These are phyloP conservation scores for Chytriomyces hyalinus DNA, from an alignment of 192 early-diverging fungal species.

Conservation along the genomic window DNA sequence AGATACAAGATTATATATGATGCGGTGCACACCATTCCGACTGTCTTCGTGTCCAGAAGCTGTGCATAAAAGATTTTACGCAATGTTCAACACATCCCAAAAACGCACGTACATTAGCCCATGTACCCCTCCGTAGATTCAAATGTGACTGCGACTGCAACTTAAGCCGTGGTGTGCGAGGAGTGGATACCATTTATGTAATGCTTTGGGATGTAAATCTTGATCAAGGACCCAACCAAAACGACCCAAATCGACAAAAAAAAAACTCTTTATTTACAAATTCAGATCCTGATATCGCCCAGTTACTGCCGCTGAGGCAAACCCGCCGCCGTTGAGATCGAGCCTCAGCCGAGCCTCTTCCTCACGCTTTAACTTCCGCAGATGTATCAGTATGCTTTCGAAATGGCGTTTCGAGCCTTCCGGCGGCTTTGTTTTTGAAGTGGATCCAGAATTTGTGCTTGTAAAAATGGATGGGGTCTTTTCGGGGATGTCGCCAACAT, in stretches of 20 bases:
- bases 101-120: conserved; percentile 8
- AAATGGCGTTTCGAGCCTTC: background rate
- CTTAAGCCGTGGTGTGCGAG: too few species aligned
- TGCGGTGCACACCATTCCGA: conserved; percentile 40
- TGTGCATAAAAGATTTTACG: conserved; percentile 6
- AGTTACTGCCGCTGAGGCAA: background rate
- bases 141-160: too few species aligned
- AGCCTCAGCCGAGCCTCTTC: background rate
- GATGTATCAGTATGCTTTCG: conserved; percentile 10
- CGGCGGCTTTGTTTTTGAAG: background rate
- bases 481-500: too few species aligned
- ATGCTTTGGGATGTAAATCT: too few species aligned
- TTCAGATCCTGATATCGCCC: background rate
- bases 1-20: background rate
- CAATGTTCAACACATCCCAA: background rate
- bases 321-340: background rate
- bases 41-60: conserved; percentile 52
- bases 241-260: too few species aligned
- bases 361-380: conserved; percentile 5
- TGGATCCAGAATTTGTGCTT: background rate
- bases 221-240: too few species aligned
- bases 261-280: background rate
- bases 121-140: conserved; percentile 5
- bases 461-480: background rate
- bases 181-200: too few species aligned